These are phyloP conservation scores for Casuarina cunninghamiana DNA, from an alignment of 306 rosid genomes.

Conservation along the genomic window DNA sequence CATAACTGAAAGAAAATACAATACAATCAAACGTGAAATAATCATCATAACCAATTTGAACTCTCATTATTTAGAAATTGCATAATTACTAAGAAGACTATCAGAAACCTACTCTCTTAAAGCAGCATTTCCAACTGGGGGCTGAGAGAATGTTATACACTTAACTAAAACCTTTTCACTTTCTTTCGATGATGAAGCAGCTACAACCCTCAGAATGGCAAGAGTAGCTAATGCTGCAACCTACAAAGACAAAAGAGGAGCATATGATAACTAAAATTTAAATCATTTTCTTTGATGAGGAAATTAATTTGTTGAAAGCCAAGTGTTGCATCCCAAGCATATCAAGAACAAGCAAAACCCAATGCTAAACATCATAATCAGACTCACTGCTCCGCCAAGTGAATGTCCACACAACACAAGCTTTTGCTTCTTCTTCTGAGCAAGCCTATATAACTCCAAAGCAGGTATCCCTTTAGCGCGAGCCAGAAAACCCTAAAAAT, in stretches of 20 bases:
- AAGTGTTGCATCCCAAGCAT: neutral
- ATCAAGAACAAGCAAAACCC: neutral
- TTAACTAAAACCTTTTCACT: conserved; percentile 66
- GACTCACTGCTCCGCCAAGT: conserved; percentile 97
- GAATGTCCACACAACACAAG: conserved; percentile 98
- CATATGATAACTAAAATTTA: conserved; percentile 19
- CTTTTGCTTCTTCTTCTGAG: conserved; percentile 90
- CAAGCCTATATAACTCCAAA: conserved; percentile 89
- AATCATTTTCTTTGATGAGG: neutral
- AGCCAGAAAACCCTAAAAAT: conserved; percentile 86
- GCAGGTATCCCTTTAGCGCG: conserved; percentile 99
- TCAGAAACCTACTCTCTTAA: conserved; percentile 77
- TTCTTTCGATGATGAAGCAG: conserved; percentile 87
- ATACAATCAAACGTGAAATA: neutral
- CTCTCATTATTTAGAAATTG: conserved; percentile 13
- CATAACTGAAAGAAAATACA: conserved; percentile 58
- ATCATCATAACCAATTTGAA: neutral
- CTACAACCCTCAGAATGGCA: conserved; percentile 95
- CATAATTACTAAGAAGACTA: conserved; percentile 20
- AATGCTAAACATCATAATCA: conserved; percentile 18
- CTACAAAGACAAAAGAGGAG: conserved; percentile 42
- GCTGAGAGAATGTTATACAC: conserved; percentile 97
- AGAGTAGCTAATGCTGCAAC: conserved; percentile 96
- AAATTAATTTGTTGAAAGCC: neutral
- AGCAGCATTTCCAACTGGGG: conserved; percentile 99